Base-by-base conservation (phyloP, 306 rosid genomes). In the Corylus heterophylla region DNA sequence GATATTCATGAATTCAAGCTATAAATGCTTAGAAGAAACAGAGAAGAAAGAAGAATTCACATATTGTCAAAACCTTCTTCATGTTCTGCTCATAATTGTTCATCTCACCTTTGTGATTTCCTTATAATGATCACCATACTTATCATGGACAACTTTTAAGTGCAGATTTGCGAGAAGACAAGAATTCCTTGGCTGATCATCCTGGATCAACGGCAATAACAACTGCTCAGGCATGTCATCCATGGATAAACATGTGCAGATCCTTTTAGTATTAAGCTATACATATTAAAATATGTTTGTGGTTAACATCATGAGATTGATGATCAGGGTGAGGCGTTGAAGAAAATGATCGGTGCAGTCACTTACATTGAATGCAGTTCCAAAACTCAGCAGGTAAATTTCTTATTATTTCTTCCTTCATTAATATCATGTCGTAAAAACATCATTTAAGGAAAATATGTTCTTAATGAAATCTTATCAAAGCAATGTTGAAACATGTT, bases 161-260 rank as follows among this genome's bases (percentile, higher is more conserved):
- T 85, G 83, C 80, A 91, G 97, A 91, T 77, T 81, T 91, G 69
- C 75, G 92, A 72, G 90, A 86, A 49, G 94, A 91, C 72, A 85
- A 81, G 35, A 87, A 88, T 48, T 91, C 76, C 76, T 74, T 91
- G 73, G 79, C 83, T 44, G 94, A 91, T 80, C 97, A 91, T 82
- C 97, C 94, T 39, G 90, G 90, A 52, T 85, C 82, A 44, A 82
- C 88, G 39, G 79, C 89, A 47, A 88, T 91, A 27, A 82, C 92
- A 16, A 82, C 97, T 12, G 79, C 88, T 5, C 92, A 89, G 91
- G 97, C 78, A 87, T 75, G 79, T 80, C 49, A 31, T 48, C 69
- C 35, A 54, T 74, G n/a, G 8, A 27, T 25, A 13, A 63, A 3
- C 25, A 64, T 22, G 10, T 48, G 29, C 0, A 18, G 25, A 13